Conservation (phyloP, 345 rosid genomes). For the Eucalyptus pauciflora region DNA sequence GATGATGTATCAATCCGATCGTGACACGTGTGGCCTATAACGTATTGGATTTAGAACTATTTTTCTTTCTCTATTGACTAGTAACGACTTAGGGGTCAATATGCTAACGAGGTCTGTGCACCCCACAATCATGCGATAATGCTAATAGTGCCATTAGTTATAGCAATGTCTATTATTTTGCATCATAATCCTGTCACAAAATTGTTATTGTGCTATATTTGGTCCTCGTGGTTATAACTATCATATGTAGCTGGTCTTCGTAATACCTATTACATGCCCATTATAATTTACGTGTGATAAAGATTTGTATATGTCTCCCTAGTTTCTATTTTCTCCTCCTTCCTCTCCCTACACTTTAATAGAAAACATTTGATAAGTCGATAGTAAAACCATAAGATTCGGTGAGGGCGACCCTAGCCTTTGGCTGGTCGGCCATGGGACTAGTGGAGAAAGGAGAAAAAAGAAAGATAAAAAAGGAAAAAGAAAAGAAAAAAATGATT, state of each 20-base stretch:
- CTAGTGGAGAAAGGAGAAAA: too few relatives aligned
- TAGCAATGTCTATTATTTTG: neutral
- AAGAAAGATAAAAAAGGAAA: too few relatives aligned
- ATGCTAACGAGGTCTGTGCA: too few relatives aligned
- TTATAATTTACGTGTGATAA: neutral
- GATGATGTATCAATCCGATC: neutral
- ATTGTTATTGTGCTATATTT: neutral
- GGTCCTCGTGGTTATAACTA: neutral
- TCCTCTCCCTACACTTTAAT: neutral
- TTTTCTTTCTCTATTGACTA: neutral
- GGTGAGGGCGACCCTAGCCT: too few relatives aligned
- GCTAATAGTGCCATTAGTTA: neutral
- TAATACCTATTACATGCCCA: neutral
- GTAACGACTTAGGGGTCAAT: neutral
- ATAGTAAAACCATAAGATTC: too few relatives aligned
- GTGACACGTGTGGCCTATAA: neutral
- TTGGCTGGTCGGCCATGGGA: too few relatives aligned
- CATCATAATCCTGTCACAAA: neutral
- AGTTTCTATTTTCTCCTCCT: neutral
- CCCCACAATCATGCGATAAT: too few relatives aligned
- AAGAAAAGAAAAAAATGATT: too few relatives aligned
- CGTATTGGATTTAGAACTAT: neutral
- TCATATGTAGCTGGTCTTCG: neutral
- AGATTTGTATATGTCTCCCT: neutral
- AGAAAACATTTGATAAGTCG: neutral